Percentiles rank a stretch among this genome's conserved stretches.
phyloP scores from a whole-genome alignment of 2,329 filamentous ascomycete species.

The Dothideomycetes sp. region DNA sequence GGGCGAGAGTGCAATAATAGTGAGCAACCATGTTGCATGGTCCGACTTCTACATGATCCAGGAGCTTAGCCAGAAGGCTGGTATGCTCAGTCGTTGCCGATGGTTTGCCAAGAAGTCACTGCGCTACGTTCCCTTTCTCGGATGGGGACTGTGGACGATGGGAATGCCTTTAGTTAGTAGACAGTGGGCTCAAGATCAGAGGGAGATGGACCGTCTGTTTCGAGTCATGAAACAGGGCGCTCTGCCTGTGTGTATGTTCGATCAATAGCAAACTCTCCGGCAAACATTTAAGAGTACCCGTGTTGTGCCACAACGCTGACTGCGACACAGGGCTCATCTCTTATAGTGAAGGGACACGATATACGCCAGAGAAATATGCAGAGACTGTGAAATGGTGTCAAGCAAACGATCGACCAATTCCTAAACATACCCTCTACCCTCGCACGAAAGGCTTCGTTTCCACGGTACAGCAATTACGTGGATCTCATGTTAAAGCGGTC shows the following conservation, averaged over 20 bases:
- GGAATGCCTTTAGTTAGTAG: conserved; percentile 53
- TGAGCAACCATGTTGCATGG: conserved; percentile 52
- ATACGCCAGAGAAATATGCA: conserved; percentile 41
- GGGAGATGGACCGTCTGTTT: conserved; percentile 48
- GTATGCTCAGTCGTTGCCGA: conserved; percentile 50
- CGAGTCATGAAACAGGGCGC: conserved; percentile 34
- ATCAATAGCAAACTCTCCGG: background rate
- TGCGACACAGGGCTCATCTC: conserved; percentile 47
- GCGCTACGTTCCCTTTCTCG: conserved; percentile 47
- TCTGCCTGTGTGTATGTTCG: conserved; percentile 45
- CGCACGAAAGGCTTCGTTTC: conserved; percentile 51
- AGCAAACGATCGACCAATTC: conserved; percentile 38
- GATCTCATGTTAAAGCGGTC: conserved; percentile 23
- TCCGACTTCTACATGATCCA: conserved; percentile 56
- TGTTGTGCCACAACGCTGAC: background rate
- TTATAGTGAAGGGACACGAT: conserved; percentile 54
- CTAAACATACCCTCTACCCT: conserved; percentile 48
- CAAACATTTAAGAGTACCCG: background rate
- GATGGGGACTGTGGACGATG: conserved; percentile 55
- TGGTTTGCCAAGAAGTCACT: conserved; percentile 54
- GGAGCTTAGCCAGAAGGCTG: conserved; percentile 39
- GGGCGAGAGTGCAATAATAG: conserved; percentile 49
- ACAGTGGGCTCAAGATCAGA: conserved; percentile 46
- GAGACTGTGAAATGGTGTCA: conserved; percentile 43
- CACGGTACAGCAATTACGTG: conserved; percentile 42